Evolutionary conservation across 805 yeast genomes (phyloP).

Genomic region (Hemisphaericaspora nanyangensis): DNA sequence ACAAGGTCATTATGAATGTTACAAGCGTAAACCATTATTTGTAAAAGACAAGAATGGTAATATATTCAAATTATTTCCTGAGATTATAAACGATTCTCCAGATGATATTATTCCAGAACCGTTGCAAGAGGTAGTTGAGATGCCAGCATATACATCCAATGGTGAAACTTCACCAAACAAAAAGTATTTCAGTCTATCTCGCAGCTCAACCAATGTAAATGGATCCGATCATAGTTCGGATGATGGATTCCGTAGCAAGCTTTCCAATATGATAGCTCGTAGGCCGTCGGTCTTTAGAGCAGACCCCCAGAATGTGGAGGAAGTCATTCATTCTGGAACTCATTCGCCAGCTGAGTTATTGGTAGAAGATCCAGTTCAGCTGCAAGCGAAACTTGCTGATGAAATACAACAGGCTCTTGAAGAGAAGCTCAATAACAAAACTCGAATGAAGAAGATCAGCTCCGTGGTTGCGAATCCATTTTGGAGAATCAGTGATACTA

Average conservation of each 20-base stretch:
- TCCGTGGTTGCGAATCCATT: conserved; percentile 57
- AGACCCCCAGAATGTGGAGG: conserved; percentile 31
- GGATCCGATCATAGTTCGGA: conserved; percentile 5
- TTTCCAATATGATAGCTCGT: conserved; percentile 40
- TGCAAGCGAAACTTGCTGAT: conserved; percentile 18
- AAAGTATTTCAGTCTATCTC: not conserved
- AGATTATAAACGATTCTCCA: conserved; percentile 26
- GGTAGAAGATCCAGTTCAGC: conserved; percentile 23
- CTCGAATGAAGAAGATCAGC: conserved; percentile 50
- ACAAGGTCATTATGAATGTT: conserved; percentile 89
- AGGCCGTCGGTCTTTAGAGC: conserved; percentile 39
- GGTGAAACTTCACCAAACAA: not conserved
- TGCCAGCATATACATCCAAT: not conserved
- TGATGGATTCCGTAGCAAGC: conserved; percentile 27
- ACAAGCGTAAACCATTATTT: conserved; percentile 66
- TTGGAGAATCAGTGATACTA: conserved; percentile 85
- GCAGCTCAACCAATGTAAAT: not conserved
- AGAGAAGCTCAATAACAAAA: conserved; percentile 11
- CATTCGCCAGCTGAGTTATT: conserved; percentile 41
- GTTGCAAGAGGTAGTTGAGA: not conserved
- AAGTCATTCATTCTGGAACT: conserved; percentile 34
- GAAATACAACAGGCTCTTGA: conserved; percentile 27
- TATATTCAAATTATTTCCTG: conserved; percentile 39
- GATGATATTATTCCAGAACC: conserved; percentile 7
- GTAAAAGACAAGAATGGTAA: conserved; percentile 43